Conservation (phyloP, 2,329 filamentous ascomycete species). For the Delphinella strobiligena region DNA sequence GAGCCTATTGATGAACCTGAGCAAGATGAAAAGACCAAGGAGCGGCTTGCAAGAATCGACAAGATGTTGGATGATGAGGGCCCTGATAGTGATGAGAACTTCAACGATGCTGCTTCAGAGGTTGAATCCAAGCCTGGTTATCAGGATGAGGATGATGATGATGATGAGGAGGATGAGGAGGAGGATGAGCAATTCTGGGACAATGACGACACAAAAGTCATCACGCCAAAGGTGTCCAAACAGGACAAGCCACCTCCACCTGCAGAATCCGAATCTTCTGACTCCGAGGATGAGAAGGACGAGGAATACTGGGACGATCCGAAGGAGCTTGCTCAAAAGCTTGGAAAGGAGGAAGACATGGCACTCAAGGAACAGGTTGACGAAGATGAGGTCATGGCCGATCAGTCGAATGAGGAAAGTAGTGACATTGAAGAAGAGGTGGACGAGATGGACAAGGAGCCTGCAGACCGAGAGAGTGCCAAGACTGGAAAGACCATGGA, state of each 20-base stretch:
- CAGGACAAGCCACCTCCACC: too few relatives aligned
- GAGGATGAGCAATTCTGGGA: constrained; percentile 1
- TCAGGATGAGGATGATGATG: constrained; percentile 8
- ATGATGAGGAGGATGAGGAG: constrained; percentile 8
- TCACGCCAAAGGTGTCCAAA: too few relatives aligned
- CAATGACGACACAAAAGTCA: too few relatives aligned
- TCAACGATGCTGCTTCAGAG: neutral
- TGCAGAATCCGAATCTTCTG: neutral
- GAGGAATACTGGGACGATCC: too few relatives aligned
- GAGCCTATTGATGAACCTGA: neutral
- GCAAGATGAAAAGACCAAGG: neutral
- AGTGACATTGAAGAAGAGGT: constrained; percentile 2
- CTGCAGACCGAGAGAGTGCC: neutral
- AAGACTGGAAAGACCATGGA: neutral
- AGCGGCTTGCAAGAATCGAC: neutral
- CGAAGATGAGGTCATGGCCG: neutral
- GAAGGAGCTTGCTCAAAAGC: neutral
- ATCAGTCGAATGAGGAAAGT: constrained; percentile 1
- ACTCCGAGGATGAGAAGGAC: constrained; percentile 2
- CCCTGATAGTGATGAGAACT: neutral
- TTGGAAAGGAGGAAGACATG: neutral
- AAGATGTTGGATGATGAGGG: neutral
- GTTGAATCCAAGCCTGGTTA: too few relatives aligned
- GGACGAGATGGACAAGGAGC: constrained; percentile 14
- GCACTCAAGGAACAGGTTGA: neutral